Percentiles rank a stretch among this genome's conserved stretches.
phyloP scores from a whole-genome alignment of 352 stramenopile species.

The Phytophthora kernoviae region DNA sequence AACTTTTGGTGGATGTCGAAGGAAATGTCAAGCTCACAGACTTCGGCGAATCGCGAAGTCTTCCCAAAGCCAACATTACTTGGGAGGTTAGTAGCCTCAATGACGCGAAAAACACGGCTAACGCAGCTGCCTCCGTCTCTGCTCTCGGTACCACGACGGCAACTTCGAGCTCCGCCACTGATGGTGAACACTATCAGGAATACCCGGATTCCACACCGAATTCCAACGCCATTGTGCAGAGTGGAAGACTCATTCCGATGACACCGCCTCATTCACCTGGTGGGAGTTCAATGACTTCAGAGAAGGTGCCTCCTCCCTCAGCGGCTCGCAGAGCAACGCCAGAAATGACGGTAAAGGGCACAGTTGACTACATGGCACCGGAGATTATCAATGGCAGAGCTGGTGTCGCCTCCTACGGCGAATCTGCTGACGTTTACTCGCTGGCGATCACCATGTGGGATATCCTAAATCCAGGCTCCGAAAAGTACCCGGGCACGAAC shows the following conservation, averaged over 20 bases:
- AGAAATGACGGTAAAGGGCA: constrained; percentile 67
- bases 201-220: constrained; percentile 28
- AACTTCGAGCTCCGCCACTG: constrained; percentile 25
- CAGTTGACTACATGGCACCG: constrained; percentile 77
- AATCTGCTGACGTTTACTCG: constrained; percentile 74
- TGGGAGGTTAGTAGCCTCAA: constrained; percentile 43
- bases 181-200: constrained; percentile 38
- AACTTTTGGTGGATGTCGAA: constrained; percentile 56
- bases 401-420: constrained; percentile 53
- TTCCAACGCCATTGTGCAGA: constrained; percentile 4
- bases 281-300: constrained; percentile 8
- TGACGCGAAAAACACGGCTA: constrained; percentile 19
- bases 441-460: constrained; percentile 81
- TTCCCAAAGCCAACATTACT: constrained; percentile 41
- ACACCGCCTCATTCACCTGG: constrained; percentile 16
- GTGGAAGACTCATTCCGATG: constrained; percentile 5
- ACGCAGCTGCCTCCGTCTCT: constrained; percentile 12
- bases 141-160: constrained; percentile 7
- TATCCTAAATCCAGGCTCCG: constrained; percentile 48
- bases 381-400: constrained; percentile 69
- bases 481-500: constrained; percentile 52
- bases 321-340: constrained; percentile 40
- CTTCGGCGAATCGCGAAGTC: constrained; percentile 55
- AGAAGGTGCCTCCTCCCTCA: constrained; percentile 14
- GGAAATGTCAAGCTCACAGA: constrained; percentile 56